Evolutionary conservation across 257 asterid species (phyloP), one percentile per base, ranked within the genome.

Genomic region (Pogostemon cablin): DNA sequence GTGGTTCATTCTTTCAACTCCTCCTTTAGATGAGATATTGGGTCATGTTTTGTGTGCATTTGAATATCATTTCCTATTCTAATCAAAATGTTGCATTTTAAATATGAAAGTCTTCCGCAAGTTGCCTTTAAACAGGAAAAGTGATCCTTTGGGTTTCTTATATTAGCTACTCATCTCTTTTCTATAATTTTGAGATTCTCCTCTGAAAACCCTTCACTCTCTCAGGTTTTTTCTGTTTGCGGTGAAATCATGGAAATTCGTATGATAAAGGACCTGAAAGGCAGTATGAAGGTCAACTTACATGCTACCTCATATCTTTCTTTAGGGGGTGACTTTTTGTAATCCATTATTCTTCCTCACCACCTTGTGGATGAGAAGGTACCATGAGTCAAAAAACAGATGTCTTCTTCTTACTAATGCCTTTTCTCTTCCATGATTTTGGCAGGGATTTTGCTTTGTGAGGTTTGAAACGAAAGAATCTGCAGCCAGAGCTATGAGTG

Each of bases 401-500:
- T 71, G 60, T 11, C 56, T 52, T 62, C 57, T 72, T 72, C 71
- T 81, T 46, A 58, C 42, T 50, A 15, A 41, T 68, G 35, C 75
- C 43, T 44, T 25, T 49, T 38, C 67, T 70, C 69, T 50, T 4
- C 32, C 32, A 40, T 49, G 47, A 66, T 74, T 75, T 68, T 76
- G 76, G n/a, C 78, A 93, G 98, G 97, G 93, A 59, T 93, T 79
- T 81, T 81, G 98, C 84, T 93, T 93, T 86, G 93, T 93, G 68
- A 88, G 90, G 10, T 93, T 90, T 77, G 77, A 88, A 38, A 87
- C 87, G 8, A 87, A 87, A 76, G 96, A 87, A 77, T 95, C 96
- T 77, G 97, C 98, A 35, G 80, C 77, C 73, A 90, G 78, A 78
- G 98, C 98, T 74, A 82, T 90, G 81, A 84, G 74, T 84, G 97